Evolutionary conservation across 441 rosid species (phyloP), one percentile per base, ranked within the genome.

Genomic region (Pelargonium myrrhifolium): DNA sequence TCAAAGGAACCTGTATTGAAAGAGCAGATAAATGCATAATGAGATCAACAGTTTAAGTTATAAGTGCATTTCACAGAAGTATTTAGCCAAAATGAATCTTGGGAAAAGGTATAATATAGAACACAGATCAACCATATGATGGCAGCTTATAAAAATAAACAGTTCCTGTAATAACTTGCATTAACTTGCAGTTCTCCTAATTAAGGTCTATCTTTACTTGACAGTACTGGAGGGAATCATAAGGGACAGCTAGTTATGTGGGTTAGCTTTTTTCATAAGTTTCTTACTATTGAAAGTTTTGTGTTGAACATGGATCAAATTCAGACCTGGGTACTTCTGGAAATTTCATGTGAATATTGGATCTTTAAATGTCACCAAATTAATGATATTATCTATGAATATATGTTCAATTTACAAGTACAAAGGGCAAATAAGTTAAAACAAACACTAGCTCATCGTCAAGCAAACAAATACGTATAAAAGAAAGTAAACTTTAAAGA

Each of bases 1-100:
- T 71, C 68, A 92, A 75, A 55, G 94, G 89, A 72, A 83, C 90
- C 98, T 89, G 84, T 69, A 77, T 72, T 58, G 75, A 4, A 65
- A 15, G 22, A 71, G 62, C 21, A 9, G 47, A 45, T 14, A 45
- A 72, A 51, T 3, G 56, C 56, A 49, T n/a, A 49, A 14, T 49
- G 56, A 49, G 56, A 14, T 15, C 18, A 49, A 49, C 56, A 49
- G 18, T 14, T n/a, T 2, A 0, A 10, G 56, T 6, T 8, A 55
- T 18, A 10, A 40, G 12, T 40, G 45, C 10, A 10, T 0, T 40
- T 11, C 45, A 40, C 4, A 15, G 7, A 49, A 10, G 64, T 26
- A 60, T 10, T 60, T n/a, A 24, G 37, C 61, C 3, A 9, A 24
- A 60, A 11, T 60, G n/a, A 60, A 60, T 14, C 14, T 60, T 11